Base-by-base conservation (phyloP, 2,329 filamentous ascomycete genomes). In the Fusarium fujikuroi region DNA sequence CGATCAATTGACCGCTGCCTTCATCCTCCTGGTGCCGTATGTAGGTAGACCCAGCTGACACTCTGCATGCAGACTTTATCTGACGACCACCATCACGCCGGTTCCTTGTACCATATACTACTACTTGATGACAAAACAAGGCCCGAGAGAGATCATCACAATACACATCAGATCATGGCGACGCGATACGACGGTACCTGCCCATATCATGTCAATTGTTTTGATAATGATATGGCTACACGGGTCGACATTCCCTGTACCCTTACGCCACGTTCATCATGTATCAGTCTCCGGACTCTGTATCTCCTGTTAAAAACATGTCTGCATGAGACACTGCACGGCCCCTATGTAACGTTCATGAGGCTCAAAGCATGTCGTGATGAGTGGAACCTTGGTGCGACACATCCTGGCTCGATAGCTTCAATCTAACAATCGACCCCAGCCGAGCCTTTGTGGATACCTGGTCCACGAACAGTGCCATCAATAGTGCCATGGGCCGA, bases 341-440 rank as follows among this genome's bases (percentile, higher is more conserved):
- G 34, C 2, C 11, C 12, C 23, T 61, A 21, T 34, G 21, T 8
- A 23, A 30, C 18, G 9, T 44, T 37, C n/a, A 40, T 74, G 74
- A 76, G 70, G 70, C 73, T 76, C 58, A 70, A 67, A 37, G 30
- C 25, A 42, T 65, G 70, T 70, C 43, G 74, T 70, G 65, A 39
- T 34, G 60, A 70, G 70, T 76, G 72, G 75, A 66, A 63, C 66
- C 70, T 32, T 49, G 47, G 37, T 58, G n/a, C 47, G 47, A 64
- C n/a, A 56, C 54, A 70, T 69, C 71, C 74, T 59, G 61, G 63
- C 66, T 60, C 52, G 25, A 73, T 70, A 63, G 70, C 70, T 66
- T 73, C 70, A 73, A 59, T 46, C 66, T 73, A 66, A 60, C 23
- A 23, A 46, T 30, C 25, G 34, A 53, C 56, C 65, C 64, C 66